These are phyloP conservation scores for Exserohilum rostratum DNA, from an alignment of 2,329 filamentous ascomycete genomes.

Conservation along the genomic window DNA sequence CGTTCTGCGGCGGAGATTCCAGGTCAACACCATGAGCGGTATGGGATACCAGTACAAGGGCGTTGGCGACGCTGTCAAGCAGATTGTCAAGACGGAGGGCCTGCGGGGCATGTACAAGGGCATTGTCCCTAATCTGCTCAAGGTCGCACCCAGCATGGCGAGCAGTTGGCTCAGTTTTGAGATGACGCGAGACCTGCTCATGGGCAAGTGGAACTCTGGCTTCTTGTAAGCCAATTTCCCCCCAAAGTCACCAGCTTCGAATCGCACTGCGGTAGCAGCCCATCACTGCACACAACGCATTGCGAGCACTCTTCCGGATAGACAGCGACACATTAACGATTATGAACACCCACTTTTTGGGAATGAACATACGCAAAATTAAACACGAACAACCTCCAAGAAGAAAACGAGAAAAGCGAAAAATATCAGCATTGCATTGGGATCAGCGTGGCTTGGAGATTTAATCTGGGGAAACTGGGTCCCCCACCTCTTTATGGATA, in stretches of 20 bases:
- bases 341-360: neutral
- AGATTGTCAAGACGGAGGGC: constrained; percentile 85
- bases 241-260: neutral
- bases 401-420: constrained; percentile 6
- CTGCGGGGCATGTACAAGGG: constrained; percentile 90
- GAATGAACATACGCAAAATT: neutral
- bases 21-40: constrained; percentile 98
- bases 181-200: constrained; percentile 84
- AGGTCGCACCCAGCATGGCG: constrained; percentile 98
- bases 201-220: constrained; percentile 51
- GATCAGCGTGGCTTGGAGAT: constrained; percentile 12
- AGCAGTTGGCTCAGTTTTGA: constrained; percentile 98
- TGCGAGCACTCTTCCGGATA: constrained; percentile 10
- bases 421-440: constrained; percentile 25
- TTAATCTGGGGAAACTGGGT: neutral
- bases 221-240: constrained; percentile 34
- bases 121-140: constrained; percentile 91
- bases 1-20: constrained; percentile 89
- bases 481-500: constrained; percentile 3
- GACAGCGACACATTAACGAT: constrained; percentile 2
- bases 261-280: neutral
- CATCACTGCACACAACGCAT: neutral
- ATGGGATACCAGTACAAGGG: constrained; percentile 96
- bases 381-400: neutral
- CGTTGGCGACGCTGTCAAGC: constrained; percentile 79